Evolutionary conservation across 345 rosid species (phyloP), one percentile per base, ranked within the genome.

Genomic region (Carallia brachiata): DNA sequence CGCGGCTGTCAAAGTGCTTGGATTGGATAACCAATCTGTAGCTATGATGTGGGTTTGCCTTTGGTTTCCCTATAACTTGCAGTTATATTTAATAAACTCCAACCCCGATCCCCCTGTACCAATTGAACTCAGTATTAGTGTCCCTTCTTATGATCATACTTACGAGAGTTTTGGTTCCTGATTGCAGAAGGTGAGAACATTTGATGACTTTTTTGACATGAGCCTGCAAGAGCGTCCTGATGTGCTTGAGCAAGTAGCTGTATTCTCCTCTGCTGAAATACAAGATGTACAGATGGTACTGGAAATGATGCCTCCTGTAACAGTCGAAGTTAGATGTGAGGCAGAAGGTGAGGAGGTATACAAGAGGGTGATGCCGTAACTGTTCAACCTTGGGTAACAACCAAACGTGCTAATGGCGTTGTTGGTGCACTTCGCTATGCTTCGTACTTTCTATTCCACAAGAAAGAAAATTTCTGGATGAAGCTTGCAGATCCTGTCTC

Each of bases 311-410:
- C 99, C 98, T 65, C 86, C 96, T 16, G 66, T 92, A 70, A 82
- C 91, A 52, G 47, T 92, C 7, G 98, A 90, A 69, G 87, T 86
- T 70, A 87, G 82, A 60, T 95, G 94, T 27, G 97, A 92, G 83
- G 92, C 98, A 23, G 98, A 92, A 73, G 99, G 97, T 50, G 99
- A 95, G 79, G 98, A 95, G 70, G 97, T 48, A 85, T 92, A 54
- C 97, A 92, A 75, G 98, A 95, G 84, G 99, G 96, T 19, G 98
- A 95, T 53, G 74, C 85, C 2, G 92, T 92, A 48, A 90, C 96
- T 16, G 32, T 90, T 69, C 92, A 95, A 74, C 96, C 97, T 62
- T 92, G 98, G 98, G 80, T 92, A 39, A 84, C 89, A 19, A 90
- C 92, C 39, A 82, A 84, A 75, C 92, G 97, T 39, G 84, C 79